These are phyloP conservation scores for Desmodesmus armatus DNA, from an alignment of 139 green algal species.

Conservation along the genomic window DNA sequence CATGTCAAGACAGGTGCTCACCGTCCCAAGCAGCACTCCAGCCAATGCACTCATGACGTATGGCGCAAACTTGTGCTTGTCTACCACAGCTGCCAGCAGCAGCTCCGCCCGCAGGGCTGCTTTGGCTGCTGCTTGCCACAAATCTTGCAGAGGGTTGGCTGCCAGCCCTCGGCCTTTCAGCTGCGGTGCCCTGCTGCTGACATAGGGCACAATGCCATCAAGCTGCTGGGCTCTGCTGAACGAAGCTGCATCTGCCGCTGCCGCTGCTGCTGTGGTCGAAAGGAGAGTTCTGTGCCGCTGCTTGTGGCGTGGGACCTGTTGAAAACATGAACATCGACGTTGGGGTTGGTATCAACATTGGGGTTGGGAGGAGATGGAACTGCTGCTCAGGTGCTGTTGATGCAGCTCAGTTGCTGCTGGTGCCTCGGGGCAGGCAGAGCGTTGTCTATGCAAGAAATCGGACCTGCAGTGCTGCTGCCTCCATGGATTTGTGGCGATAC, in stretches of 20 bases:
- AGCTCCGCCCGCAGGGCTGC: not conserved
- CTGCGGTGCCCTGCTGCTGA: not conserved
- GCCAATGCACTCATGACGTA: not conserved
- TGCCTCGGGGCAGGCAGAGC: no score
- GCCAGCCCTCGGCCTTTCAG: not conserved
- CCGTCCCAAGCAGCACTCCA: not conserved
- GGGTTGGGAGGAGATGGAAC: no score
- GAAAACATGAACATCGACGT: not conserved
- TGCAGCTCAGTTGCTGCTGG: no score
- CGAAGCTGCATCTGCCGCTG: slow-evolving; percentile 3
- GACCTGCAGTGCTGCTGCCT: no score
- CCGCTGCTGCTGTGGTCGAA: not conserved
- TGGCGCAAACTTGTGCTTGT: not conserved
- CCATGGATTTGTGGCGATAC: no score
- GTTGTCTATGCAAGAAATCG: no score
- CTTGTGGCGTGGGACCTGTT: not conserved
- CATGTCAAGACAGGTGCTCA: not conserved
- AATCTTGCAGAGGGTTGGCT: not conserved
- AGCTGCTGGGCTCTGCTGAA: not conserved
- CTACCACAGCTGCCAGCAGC: slow-evolving; percentile 4
- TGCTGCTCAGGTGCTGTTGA: no score
- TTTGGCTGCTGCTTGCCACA: not conserved
- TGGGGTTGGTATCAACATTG: no score
- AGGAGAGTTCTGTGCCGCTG: not conserved
- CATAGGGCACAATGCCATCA: not conserved